Base-by-base conservation (phyloP, 2,329 filamentous ascomycete species). In the Exophiala alcalophila region DNA sequence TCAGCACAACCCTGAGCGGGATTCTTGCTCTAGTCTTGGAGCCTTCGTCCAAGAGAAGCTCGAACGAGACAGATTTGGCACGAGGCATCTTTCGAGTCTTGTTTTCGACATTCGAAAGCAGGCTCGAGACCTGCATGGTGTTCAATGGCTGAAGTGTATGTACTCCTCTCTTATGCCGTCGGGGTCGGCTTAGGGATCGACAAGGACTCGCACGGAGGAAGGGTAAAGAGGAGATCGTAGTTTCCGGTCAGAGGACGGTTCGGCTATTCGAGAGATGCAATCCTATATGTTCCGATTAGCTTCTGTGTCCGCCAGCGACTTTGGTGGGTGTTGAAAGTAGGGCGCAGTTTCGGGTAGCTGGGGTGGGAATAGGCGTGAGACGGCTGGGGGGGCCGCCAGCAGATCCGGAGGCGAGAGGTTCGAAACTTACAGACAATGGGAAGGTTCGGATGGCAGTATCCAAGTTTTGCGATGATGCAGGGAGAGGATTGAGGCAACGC, bases 1-100 rank as follows among this genome's bases (percentile, higher is more conserved):
- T 95, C 57, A 98, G 96, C 60, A 94, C 86, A 30, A 84, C 79
- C 54, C 78, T 71, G 74, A 83, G 80, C 9, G 80, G 80, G 38
- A 83, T 74, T 48, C 80, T 73, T 56, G 78, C 79, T 60, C 73
- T 70, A 49, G 73, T 69, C 55, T 77, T 74, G 49, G 74, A 74
- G 47, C 72, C 70, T 53, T 78, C 73, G 45, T 77, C 74, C 29
- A 80, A 68, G 40, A 81, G 69, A 46, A 82, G 68, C 64, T 81
- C 77, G 59, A 83, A 83, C 57, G 77, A 74, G 60, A 83, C 74
- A 60, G 80, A 77, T 66, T 82, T 83, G 40, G 69, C 32, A 62
- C 59, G 27, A 63, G 64, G 38, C 55, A 63, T 49, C 57, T 61
- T 34, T 64, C 64, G 33, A 25, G 51, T 45, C 36, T 36, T 40